These are phyloP conservation scores for Ophiocordyceps australis DNA, from an alignment of 2,329 filamentous ascomycete species.

Conservation along the genomic window DNA sequence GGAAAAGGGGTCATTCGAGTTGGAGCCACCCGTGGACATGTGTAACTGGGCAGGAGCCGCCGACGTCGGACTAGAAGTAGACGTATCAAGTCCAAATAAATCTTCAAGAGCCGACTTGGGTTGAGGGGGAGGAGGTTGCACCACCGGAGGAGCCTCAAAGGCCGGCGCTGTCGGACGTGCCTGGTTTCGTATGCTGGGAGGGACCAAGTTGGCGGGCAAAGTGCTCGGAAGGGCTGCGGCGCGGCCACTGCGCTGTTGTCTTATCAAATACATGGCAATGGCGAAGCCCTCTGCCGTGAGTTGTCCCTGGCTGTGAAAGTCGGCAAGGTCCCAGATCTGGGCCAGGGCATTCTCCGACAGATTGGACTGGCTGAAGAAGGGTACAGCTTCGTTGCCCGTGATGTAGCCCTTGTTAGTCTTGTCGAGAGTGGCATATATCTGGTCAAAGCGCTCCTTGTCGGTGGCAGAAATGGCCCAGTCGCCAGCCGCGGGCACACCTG, in stretches of 20 bases:
- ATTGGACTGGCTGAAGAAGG: constrained; percentile 84
- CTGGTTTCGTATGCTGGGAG: constrained; percentile 64
- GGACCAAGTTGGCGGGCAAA: constrained; percentile 68
- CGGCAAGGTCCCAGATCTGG: constrained; percentile 92
- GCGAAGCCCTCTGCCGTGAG: constrained; percentile 84
- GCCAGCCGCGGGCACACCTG: constrained; percentile 9
- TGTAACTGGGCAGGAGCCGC: constrained; percentile 39
- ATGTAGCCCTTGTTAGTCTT: constrained; percentile 67
- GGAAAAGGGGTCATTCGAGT: constrained; percentile 42
- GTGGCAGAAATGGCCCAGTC: constrained; percentile 72
- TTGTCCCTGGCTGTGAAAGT: constrained; percentile 79
- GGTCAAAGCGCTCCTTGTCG: constrained; percentile 79
- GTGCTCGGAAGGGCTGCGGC: constrained; percentile 46
- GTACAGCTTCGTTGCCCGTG: constrained; percentile 84
- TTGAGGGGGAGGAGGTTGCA: constrained; percentile 17
- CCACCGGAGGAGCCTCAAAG: constrained; percentile 27
- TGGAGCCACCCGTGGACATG: constrained; percentile 60
- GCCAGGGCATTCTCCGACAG: constrained; percentile 78
- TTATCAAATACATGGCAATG: constrained; percentile 92
- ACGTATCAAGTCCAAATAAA: constrained; percentile 77
- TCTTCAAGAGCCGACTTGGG: constrained; percentile 81
- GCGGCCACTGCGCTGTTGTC: constrained; percentile 64
- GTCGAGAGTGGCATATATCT: constrained; percentile 70
- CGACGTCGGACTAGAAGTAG: constrained; percentile 23
- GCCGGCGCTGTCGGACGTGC: constrained; percentile 31